Percentiles rank a stretch among this genome's conserved stretches.
phyloP scores from a whole-genome alignment of 345 rosid genomes.

The Nephelium lappaceum region DNA sequence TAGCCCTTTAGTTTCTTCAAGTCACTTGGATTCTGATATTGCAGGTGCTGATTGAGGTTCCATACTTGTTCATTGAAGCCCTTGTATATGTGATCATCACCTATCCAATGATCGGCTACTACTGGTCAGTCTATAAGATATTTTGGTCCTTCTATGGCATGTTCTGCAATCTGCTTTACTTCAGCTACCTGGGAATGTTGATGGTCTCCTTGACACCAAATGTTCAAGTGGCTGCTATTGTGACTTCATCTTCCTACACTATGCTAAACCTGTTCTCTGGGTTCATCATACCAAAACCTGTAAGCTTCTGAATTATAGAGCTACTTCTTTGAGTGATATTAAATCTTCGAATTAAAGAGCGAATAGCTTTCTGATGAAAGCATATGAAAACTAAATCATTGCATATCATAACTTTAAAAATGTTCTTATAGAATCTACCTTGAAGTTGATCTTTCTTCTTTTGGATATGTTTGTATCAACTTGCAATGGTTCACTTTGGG shows the following conservation, averaged over 20 bases:
- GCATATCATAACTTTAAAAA: neutral
- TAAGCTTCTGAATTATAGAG: slow-evolving; percentile 1
- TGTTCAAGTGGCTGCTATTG: slow-evolving; percentile 28
- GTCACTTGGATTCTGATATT: neutral
- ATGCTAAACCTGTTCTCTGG: slow-evolving; percentile 38
- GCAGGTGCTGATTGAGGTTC: slow-evolving; percentile 28
- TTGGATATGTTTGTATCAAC: no score
- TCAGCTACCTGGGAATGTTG: slow-evolving; percentile 40
- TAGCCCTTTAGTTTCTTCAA: neutral
- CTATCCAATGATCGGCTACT: slow-evolving; percentile 38
- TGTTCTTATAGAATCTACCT: neutral
- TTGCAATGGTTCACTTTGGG: no score
- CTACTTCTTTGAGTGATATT: neutral
- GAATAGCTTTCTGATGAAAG: neutral
- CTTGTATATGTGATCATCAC: slow-evolving; percentile 29
- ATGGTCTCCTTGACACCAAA: slow-evolving; percentile 37
- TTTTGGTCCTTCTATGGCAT: slow-evolving; percentile 31
- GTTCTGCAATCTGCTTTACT: slow-evolving; percentile 29
- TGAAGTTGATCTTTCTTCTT: neutral
- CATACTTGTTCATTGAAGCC: slow-evolving; percentile 25
- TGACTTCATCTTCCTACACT: slow-evolving; percentile 29
- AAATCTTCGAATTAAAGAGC: neutral
- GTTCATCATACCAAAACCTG: slow-evolving; percentile 33
- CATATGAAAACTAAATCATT: neutral
- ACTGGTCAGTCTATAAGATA: slow-evolving; percentile 38